Base-by-base conservation (phyloP, 2,329 filamentous ascomycete genomes). In the Didymella lethalis region DNA sequence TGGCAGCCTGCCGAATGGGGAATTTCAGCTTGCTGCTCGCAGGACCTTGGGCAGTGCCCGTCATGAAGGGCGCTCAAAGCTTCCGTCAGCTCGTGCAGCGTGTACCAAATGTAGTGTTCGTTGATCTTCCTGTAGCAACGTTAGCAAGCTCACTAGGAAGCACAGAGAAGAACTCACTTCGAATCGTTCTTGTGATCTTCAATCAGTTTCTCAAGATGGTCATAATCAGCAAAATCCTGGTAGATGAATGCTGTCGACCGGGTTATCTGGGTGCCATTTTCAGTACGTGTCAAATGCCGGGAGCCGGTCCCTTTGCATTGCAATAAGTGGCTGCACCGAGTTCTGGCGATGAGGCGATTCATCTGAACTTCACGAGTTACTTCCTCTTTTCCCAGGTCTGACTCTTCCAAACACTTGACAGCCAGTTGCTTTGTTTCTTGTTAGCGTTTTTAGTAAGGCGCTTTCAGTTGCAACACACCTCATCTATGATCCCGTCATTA, bases 201-300 rank as follows among this genome's bases (percentile, higher is more conserved):
- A n/a, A 53, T 53, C 8, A 53, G 23, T 8, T 38, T 16, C n/a
- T 20, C 18, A 6, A 53, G 41, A 18, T 46, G 16, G 11, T 40
- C 50, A 23, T 5, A 46, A 25, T n/a, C n/a, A 10, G 50, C 41
- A n/a, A 53, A 53, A 20, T 53, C 50, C 5, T 53, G 41, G n/a
- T 53, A 53, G 40, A 53, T 16, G n/a, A 29, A 25, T 5, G 28
- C 50, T 6, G 31, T 53, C 31, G 25, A 23, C 23, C 38, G 28
- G 23, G 7, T 28, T 16, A 4, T 34, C 40, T 40, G 18, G 8
- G 12, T 18, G 8, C 12, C 26, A n/a, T 26, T 25, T 12, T n/a
- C 41, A 14, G 4, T 28, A 10, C 41, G 41, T n/a, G 16, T 28
- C 12, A 44, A 28, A 44, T 10, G 12, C 18, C 41, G 26, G 14